Evolutionary conservation across 352 stramenopile genomes (phyloP).

Genomic region (Pythium vanterpoolii): DNA sequence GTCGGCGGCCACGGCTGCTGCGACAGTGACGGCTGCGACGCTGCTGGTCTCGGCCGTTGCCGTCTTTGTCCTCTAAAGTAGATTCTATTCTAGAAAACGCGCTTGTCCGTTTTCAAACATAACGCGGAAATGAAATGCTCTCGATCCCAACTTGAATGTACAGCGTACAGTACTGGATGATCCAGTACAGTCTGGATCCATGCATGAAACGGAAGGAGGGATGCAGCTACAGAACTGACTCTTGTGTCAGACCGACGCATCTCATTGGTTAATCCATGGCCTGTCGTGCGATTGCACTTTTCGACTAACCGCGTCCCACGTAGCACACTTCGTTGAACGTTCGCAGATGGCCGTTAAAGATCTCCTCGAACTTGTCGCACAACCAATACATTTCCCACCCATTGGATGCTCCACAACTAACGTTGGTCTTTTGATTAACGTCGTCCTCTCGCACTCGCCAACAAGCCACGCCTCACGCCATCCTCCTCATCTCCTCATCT

Average conservation of each 20-base stretch:
- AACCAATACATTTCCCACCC: too few relatives aligned
- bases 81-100: neutral
- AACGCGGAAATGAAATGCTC: too few relatives aligned
- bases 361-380: neutral
- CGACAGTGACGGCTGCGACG: conserved; percentile 4
- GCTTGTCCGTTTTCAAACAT: too few relatives aligned
- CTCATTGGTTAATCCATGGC: conserved; percentile 8
- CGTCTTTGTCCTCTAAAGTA: neutral
- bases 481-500: neutral
- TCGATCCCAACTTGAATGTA: too few relatives aligned
- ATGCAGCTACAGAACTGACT: neutral
- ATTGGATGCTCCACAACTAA: too few relatives aligned
- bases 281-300: conserved; percentile 5
- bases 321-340: conserved; percentile 2
- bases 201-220: too few relatives aligned
- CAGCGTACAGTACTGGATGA: too few relatives aligned
- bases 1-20: neutral
- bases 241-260: neutral
- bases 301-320: conserved; percentile 10
- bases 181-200: too few relatives aligned
- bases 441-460: conserved; percentile 5
- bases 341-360: neutral
- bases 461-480: neutral
- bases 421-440: neutral
- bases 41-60: conserved; percentile 5